Evolutionary conservation across 495 filamentous ascomycete genomes (phyloP), one percentile per base, ranked within the genome.

Genomic region (Annulohypoxylon stygium): DNA sequence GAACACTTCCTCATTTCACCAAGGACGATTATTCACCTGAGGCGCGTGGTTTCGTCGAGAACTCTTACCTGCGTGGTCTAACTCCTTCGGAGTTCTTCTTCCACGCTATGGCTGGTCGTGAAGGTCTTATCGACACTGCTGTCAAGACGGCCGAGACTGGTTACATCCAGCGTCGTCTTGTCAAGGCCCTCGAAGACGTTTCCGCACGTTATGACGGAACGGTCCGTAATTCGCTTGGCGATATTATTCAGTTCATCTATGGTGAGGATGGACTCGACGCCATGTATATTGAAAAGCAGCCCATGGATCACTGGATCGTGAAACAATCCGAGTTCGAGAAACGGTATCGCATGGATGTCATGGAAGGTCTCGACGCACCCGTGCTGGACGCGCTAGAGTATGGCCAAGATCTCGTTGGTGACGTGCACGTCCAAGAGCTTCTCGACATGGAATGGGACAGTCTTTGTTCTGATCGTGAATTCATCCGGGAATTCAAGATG

Each of bases 111-210:
- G 96, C 96, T 83, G 96, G 96, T 92, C 91, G 96, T 84, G 96
- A 99, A 82, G 96, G 96, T 96, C 86, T 99, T 51, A 99, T 99
- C 75, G 96, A 99, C 88, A 99, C 96, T 20, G 96, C 96, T 75
- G 96, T 99, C 78, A 99, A 99, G 87, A 99, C 96, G 68, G 96
- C 96, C 37, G 96, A 99, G 78, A 99, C 96, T 47, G 96, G 96
- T 83, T 99, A 99, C 80, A 98, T 99, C 72, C 96, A 99, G 82
- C 93, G 96, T 81, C 93, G 97, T 82, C 87, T 99, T 41, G 96
- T 99, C 78, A 99, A 99, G 82, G 96, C 96, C 9, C 86, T 99
- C 23, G 96, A 99, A 85, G 96, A 99, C 78, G 93, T 98, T 18
- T 97, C 94, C 88, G 93, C 94, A 37, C 97, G 96, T 78, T 99